Conservation (phyloP, 2,329 filamentous ascomycete species). For the Coniochaeta pulveracea region DNA sequence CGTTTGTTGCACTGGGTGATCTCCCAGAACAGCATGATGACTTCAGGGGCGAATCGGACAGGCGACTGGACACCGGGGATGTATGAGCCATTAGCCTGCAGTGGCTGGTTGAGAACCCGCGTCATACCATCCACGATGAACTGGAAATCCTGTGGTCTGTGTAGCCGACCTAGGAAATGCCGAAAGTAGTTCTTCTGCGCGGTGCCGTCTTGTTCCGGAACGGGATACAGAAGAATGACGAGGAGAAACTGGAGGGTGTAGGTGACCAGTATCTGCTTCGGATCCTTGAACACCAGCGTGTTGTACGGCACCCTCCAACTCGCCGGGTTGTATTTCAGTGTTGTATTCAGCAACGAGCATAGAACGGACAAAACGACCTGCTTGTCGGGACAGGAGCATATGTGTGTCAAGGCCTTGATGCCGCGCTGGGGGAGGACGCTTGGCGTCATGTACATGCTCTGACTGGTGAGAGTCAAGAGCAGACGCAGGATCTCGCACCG, state of each 20-base stretch:
- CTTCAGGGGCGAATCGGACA: conserved; percentile 83
- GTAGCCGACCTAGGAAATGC: conserved; percentile 80
- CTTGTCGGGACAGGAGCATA: conserved; percentile 81
- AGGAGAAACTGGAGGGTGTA: conserved; percentile 89
- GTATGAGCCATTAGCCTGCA: conserved; percentile 81
- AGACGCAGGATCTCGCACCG: conserved; percentile 81
- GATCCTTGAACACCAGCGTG: conserved; percentile 81
- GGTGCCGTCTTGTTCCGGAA: conserved; percentile 62
- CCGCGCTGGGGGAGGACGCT: conserved; percentile 71
- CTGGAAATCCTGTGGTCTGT: conserved; percentile 92
- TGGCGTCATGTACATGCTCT: conserved; percentile 86
- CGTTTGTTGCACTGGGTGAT: conserved; percentile 94
- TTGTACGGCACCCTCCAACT: conserved; percentile 93
- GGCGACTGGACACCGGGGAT: conserved; percentile 73
- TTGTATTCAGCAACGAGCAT: conserved; percentile 92
- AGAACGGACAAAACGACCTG: conserved; percentile 81
- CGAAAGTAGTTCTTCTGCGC: conserved; percentile 85
- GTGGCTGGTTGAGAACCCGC: conserved; percentile 80
- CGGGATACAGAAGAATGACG: conserved; percentile 72
- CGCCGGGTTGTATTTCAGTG: conserved; percentile 90
- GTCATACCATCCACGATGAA: conserved; percentile 95
- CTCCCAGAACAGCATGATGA: conserved; percentile 97
- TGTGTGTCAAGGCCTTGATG: conserved; percentile 74
- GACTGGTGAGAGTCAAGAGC: conserved; percentile 74
- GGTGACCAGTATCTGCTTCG: conserved; percentile 80